A percentile compares a stretch with the other conserved stretches of the same genome.
phyloP scores from a whole-genome alignment of 2,329 filamentous ascomycete species.

The Diatrype stigma region DNA sequence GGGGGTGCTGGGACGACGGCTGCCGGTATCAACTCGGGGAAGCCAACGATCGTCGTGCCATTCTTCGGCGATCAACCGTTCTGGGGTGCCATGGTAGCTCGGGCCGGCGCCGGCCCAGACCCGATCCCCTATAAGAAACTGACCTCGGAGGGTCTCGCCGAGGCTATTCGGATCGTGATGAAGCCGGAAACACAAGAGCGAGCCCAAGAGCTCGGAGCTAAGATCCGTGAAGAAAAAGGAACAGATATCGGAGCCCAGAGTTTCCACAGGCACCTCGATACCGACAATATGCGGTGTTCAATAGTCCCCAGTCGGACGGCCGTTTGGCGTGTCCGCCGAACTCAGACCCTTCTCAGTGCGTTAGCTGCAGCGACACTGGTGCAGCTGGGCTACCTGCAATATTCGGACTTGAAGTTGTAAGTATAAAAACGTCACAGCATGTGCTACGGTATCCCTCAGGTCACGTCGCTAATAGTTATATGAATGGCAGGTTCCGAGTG shows the following conservation, averaged over 20 bases:
- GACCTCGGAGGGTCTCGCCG: slow-evolving; percentile 61
- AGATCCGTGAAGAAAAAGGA: slow-evolving; percentile 64
- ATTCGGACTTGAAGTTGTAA: slow-evolving; percentile 70
- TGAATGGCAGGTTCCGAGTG: slow-evolving; percentile 38
- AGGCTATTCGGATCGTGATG: slow-evolving; percentile 58
- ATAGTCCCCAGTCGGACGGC: slow-evolving; percentile 65
- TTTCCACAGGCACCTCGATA: slow-evolving; percentile 67
- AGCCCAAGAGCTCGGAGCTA: slow-evolving; percentile 54
- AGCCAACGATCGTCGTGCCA: slow-evolving; percentile 77
- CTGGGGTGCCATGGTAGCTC: slow-evolving; percentile 73
- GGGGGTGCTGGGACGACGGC: slow-evolving; percentile 86
- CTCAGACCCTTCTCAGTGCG: slow-evolving; percentile 63
- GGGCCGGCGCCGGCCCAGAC: slow-evolving; percentile 66
- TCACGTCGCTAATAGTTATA: slow-evolving; percentile 7
- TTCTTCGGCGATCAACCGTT: slow-evolving; percentile 87
- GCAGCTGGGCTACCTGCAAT: slow-evolving; percentile 59
- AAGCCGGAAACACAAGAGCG: slow-evolving; percentile 55
- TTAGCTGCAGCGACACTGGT: slow-evolving; percentile 69
- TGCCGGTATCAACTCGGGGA: slow-evolving; percentile 75
- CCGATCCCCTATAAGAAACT: slow-evolving; percentile 67
- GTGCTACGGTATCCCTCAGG: too few relatives aligned
- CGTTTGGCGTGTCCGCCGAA: slow-evolving; percentile 69
- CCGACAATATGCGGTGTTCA: slow-evolving; percentile 65
- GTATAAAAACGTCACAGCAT: slow-evolving; percentile 26
- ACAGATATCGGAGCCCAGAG: slow-evolving; percentile 59